Conservation (phyloP, 2,329 filamentous ascomycete genomes). For the Sporothrix humicola region DNA sequence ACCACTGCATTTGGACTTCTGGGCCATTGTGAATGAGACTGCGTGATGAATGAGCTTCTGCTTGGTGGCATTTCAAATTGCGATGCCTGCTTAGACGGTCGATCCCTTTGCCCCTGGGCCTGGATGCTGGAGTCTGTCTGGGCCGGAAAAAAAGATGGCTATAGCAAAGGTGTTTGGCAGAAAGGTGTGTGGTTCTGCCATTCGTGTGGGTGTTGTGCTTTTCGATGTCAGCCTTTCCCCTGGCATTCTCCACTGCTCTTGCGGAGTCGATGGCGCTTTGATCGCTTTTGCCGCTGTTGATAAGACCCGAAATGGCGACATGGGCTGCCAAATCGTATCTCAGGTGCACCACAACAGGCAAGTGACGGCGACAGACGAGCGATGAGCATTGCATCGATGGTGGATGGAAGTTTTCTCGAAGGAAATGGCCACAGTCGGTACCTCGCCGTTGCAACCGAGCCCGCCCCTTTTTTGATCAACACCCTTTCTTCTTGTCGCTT, state of each 20-base stretch:
- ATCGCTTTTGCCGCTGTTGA: conserved; percentile 15
- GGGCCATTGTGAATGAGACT: not conserved
- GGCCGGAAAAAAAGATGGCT: not conserved
- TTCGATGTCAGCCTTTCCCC: conserved; percentile 12
- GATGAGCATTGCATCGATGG: conserved; percentile 14
- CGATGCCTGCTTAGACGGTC: not conserved
- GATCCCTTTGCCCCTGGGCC: not conserved
- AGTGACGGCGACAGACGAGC: not conserved
- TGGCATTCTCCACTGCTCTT: conserved; percentile 6
- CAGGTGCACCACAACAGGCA: conserved; percentile 10
- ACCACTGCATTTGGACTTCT: not conserved
- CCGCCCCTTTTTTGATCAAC: not conserved
- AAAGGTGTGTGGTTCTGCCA: not conserved
- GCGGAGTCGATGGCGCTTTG: conserved; percentile 17
- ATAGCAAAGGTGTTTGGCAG: not conserved
- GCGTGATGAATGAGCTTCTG: not conserved
- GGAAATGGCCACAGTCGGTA: conserved; percentile 13
- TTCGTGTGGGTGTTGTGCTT: conserved; percentile 5
- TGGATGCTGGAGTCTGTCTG: not conserved
- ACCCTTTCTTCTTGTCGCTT: not conserved
- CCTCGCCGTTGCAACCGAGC: conserved; percentile 19
- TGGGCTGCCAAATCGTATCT: not conserved
- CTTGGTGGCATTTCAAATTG: conserved; percentile 11
- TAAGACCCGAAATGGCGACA: not conserved
- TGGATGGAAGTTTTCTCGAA: conserved; percentile 23